phyloP scores from a whole-genome alignment of 441 rosid species.

The Erodium moschatum region DNA sequence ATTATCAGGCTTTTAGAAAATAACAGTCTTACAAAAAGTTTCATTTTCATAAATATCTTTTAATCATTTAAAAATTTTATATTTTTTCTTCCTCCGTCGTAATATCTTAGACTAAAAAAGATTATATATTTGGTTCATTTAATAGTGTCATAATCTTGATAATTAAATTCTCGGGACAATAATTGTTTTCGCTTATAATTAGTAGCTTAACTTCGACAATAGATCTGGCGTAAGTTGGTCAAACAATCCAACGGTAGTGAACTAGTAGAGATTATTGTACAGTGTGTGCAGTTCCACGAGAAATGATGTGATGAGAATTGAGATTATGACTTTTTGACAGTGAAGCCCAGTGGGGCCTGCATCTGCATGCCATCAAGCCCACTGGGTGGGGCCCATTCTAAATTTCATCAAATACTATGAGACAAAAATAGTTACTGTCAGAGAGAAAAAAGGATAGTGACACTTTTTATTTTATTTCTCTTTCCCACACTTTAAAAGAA shows the following conservation, averaged over 20 bases:
- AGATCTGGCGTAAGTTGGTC: background rate
- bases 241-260: background rate
- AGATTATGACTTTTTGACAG: background rate
- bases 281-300: background rate
- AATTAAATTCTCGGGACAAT: too few species aligned
- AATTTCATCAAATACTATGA: background rate
- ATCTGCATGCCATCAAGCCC: background rate
- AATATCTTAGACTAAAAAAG: too few species aligned
- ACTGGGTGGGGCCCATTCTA: background rate
- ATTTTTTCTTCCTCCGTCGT: too few species aligned
- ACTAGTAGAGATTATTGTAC: background rate
- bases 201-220: too few species aligned
- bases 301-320: background rate
- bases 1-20: too few species aligned
- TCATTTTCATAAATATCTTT: too few species aligned
- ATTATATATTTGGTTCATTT: too few species aligned
- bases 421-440: background rate
- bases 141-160: too few species aligned
- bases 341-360: constrained; percentile 1
- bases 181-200: too few species aligned
- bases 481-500: too few species aligned
- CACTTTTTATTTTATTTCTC: background rate
- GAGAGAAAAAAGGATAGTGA: background rate
- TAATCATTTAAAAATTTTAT: too few species aligned
- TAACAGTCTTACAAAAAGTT: too few species aligned